These are phyloP conservation scores for Lactarius trivialis DNA, from an alignment of 768 basidiomycete species.

Conservation along the genomic window DNA sequence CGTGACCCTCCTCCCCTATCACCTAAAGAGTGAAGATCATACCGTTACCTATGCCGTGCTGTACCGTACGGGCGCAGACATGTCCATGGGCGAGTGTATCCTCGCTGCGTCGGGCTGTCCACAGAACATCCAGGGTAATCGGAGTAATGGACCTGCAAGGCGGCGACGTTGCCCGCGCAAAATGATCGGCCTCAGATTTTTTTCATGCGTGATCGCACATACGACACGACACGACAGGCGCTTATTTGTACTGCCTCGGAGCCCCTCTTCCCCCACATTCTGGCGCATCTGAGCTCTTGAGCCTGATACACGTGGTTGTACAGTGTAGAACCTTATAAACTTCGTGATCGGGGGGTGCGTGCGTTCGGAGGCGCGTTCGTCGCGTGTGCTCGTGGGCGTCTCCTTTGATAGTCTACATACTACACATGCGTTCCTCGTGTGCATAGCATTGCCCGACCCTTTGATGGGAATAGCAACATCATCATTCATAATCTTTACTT, in stretches of 20 bases:
- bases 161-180: too few species aligned
- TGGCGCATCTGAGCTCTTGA: not conserved
- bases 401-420: not conserved
- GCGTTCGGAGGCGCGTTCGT: not conserved
- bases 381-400: not conserved
- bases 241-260: not conserved
- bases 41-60: too few species aligned
- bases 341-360: not conserved
- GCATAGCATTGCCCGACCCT: not conserved
- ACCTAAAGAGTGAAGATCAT: too few species aligned
- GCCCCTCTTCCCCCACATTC: not conserved
- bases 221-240: not conserved
- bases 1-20: too few species aligned
- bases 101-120: too few species aligned
- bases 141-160: too few species aligned
- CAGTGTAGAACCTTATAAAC: not conserved
- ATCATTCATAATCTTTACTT: not conserved
- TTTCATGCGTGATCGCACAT: not conserved
- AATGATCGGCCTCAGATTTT: too few species aligned
- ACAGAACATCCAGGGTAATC: too few species aligned
- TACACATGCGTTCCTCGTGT: not conserved
- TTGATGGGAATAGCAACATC: not conserved
- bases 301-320: not conserved
- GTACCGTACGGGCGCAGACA: too few species aligned
- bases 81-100: too few species aligned